Evolutionary conservation across 31 red algal genomes (phyloP).

Genomic region (Asparagopsis taxiformis): DNA sequence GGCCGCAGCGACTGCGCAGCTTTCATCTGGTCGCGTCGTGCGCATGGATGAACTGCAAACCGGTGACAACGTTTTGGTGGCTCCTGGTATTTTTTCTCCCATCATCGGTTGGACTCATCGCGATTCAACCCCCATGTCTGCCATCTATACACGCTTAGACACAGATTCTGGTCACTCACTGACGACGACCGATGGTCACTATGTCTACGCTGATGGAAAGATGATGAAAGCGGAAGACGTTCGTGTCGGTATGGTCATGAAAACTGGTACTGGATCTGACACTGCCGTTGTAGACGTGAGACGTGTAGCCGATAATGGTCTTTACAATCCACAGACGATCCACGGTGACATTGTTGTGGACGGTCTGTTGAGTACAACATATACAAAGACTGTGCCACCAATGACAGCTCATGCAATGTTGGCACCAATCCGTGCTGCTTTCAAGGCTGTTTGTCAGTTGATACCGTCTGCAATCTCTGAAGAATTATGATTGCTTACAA

Average conservation of each 20-base stretch:
- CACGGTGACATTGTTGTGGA: constrained; percentile 69
- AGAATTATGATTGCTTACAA: no score
- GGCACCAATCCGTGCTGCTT: constrained; percentile 38
- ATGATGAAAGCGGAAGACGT: constrained; percentile 9
- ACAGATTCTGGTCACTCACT: constrained; percentile 12
- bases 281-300: constrained; percentile 7
- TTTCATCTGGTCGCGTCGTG: constrained; percentile 10
- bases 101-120: constrained; percentile 51
- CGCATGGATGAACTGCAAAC: constrained; percentile 32
- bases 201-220: constrained; percentile 38
- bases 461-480: neutral
- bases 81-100: constrained; percentile 8
- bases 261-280: neutral
- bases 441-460: neutral
- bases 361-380: constrained; percentile 47
- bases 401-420: constrained; percentile 38
- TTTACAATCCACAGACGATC: constrained; percentile 79
- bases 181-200: constrained; percentile 35
- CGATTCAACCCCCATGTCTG: constrained; percentile 5
- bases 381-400: constrained; percentile 39
- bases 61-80: constrained; percentile 38
- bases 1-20: constrained; percentile 17
- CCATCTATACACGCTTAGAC: neutral
- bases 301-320: constrained; percentile 13
- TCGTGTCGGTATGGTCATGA: constrained; percentile 26